Conservation (phyloP, 2,329 filamentous ascomycete species). For the Blumeria hordei region DNA sequence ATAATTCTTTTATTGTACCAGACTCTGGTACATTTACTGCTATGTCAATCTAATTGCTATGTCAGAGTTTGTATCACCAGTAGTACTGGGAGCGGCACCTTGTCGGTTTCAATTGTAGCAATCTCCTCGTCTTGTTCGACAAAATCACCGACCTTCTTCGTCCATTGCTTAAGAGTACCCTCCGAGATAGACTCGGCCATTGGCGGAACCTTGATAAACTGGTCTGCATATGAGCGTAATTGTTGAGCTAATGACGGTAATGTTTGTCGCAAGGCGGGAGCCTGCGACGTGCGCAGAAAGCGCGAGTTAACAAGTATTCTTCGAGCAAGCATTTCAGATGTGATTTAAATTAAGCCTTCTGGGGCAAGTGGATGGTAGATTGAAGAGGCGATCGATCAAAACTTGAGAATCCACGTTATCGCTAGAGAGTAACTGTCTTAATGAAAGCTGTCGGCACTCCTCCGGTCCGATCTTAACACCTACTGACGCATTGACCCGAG, state of each 20-base stretch:
- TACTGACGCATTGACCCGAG: too few species aligned
- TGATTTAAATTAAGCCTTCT: conserved; percentile 3
- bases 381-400: too few species aligned
- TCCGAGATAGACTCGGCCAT: conserved; percentile 99
- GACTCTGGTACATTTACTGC: conserved; percentile 83
- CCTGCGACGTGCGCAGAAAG: conserved; percentile 11
- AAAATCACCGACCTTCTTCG: conserved; percentile 74
- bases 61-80: background rate
- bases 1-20: conserved; percentile 74
- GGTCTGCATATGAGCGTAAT: conserved; percentile 47
- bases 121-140: conserved; percentile 95
- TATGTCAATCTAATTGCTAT: conserved; percentile 57
- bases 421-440: too few species aligned
- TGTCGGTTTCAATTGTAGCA: conserved; percentile 96
- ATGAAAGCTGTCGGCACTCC: too few species aligned
- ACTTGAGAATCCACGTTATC: too few species aligned
- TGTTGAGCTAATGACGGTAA: conserved; percentile 24
- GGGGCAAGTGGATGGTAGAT: too few species aligned
- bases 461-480: too few species aligned
- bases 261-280: conserved; percentile 16
- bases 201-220: conserved; percentile 74
- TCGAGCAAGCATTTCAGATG: conserved; percentile 14
- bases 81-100: conserved; percentile 29
- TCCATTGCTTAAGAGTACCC: conserved; percentile 88
- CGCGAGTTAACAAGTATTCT: conserved; percentile 14